Base-by-base conservation (phyloP, 768 basidiomycete species). In the Amanita fuliginea region DNA sequence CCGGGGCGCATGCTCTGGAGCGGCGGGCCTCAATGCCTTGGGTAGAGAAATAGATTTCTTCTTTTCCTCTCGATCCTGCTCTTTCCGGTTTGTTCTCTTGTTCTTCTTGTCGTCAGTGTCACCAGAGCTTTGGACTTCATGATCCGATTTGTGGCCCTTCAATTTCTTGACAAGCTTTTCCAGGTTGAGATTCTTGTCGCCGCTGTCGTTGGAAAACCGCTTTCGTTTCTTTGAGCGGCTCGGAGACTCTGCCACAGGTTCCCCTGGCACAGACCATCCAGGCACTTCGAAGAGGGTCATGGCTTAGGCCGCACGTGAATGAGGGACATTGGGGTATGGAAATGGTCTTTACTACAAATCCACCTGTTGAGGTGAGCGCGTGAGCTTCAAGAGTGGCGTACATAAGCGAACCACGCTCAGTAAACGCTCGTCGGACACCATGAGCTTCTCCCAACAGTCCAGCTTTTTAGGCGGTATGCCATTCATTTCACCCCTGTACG, bases 121-220 rank as follows among this genome's bases (percentile, higher is more conserved):
- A 24, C 42, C 43, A 10, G 42, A 24, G 57, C 37, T 52, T 49
- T 41, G 52, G 59, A 49, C 51, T 47, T 43, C 49, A 54, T 51
- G 49, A 51, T 57, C 57, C 59, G 53, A 37, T 41, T 52, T 51
- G 33, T 54, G 54, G 32, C 56, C 58, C 37, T 62, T 60, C 34
- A 83, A 62, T 56, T 69, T 75, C 43, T 70, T 67, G 56, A 84
- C 67, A 42, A 85, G 64, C 58, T 76, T 82, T 55, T 85, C 81
- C 24, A 85, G 53, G 60, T 81, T 82, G 56, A 71, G 64, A 51
- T 73, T 8, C 49, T 68, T 64, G 45, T 64, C 65, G 36, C 64
- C 64, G 34, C 65, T 59, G 35, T 74, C 70, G 19, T 60, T 59
- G 16, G 58, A 52, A 2, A 68, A 62, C 32, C 74, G 71, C 59